A percentile compares a stretch with the other conserved stretches of the same genome.
Evolutionary conservation across 1,284 basidiomycete genomes (phyloP).

Genomic region (Thelephora terrestris): DNA sequence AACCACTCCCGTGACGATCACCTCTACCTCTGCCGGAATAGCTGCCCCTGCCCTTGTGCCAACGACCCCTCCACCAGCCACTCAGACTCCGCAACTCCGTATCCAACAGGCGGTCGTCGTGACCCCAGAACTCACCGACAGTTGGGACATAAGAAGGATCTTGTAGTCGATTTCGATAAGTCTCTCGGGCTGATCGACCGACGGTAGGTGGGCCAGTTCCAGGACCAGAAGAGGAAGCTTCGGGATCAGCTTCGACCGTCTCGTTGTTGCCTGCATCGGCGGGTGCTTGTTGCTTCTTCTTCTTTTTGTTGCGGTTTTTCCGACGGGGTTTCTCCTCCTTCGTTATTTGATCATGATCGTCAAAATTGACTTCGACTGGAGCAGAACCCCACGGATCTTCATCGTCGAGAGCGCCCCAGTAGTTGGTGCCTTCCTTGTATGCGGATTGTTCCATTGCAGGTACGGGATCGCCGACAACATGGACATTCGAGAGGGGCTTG

Average conservation of each 20-base stretch:
- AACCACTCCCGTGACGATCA: constrained; percentile 7
- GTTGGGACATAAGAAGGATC: constrained; percentile 83
- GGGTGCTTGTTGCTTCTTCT: not conserved
- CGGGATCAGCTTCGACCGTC: constrained; percentile 19
- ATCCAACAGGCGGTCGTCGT: constrained; percentile 76
- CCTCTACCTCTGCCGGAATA: constrained; percentile 9
- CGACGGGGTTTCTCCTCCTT: constrained; percentile 9
- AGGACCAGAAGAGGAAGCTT: constrained; percentile 15
- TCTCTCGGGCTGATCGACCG: constrained; percentile 59
- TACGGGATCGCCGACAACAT: constrained; percentile 4
- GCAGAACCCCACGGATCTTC: constrained; percentile 46
- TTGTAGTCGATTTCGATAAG: constrained; percentile 68
- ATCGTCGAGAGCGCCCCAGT: constrained; percentile 70
- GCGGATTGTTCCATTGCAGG: not conserved
- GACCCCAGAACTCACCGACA: constrained; percentile 85
- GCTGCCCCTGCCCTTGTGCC: constrained; percentile 30
- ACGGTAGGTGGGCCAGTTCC: constrained; percentile 25
- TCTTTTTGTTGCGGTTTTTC: not conserved
- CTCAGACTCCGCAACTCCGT: constrained; percentile 66
- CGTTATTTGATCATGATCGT: constrained; percentile 4
- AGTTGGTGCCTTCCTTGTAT: constrained; percentile 49
- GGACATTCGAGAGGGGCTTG: not conserved
- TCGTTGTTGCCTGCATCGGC: constrained; percentile 7
- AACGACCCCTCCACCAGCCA: constrained; percentile 74
- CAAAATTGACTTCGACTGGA: constrained; percentile 44